Evolutionary conservation across 2,329 filamentous ascomycete species (phyloP).

Genomic region (Monosporascus sp.): DNA sequence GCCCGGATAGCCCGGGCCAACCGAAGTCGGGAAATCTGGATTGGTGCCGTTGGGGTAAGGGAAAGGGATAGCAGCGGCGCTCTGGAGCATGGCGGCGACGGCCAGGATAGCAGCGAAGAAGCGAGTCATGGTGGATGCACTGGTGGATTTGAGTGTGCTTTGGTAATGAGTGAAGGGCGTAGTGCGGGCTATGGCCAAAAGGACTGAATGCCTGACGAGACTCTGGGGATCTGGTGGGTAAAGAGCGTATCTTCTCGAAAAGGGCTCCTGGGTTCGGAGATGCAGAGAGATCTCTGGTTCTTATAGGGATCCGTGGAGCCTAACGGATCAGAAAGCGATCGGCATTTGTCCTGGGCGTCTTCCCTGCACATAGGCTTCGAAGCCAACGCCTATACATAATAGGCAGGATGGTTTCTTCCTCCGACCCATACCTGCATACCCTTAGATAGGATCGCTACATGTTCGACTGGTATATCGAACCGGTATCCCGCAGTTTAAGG

Average conservation of each 20-base stretch:
- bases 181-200: conserved; percentile 5
- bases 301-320: neutral
- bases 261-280: neutral
- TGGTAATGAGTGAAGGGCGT: conserved; percentile 6
- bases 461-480: neutral
- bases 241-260: neutral
- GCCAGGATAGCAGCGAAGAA: conserved; percentile 24
- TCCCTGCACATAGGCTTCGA: neutral
- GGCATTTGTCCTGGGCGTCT: conserved; percentile 15
- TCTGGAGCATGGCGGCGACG: conserved; percentile 18
- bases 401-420: neutral
- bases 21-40: conserved; percentile 5
- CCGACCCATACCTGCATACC: neutral
- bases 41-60: conserved; percentile 13
- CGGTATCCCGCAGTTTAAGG: neutral
- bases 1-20: neutral
- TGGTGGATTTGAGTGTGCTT: neutral
- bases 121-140: conserved; percentile 19
- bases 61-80: conserved; percentile 20
- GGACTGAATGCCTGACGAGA: neutral
- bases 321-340: conserved; percentile 10
- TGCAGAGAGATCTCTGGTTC: neutral
- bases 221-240: neutral
- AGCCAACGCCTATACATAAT: neutral
- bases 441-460: neutral